Evolutionary conservation across 805 yeast genomes (phyloP).

Genomic region (Kluyveromyces lactis): DNA sequence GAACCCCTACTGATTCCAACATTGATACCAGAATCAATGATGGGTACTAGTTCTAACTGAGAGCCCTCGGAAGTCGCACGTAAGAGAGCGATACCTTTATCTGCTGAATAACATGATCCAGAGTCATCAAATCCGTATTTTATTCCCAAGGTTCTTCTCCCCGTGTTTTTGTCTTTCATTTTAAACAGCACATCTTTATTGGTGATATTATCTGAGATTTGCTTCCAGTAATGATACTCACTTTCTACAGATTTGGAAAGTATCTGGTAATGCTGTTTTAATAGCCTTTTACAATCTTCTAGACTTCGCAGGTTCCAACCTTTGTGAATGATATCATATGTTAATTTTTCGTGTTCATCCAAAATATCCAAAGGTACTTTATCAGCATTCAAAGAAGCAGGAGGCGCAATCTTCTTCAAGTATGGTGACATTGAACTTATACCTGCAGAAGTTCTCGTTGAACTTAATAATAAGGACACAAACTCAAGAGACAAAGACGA

Average conservation of each 20-base stretch:
- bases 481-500: slow-evolving; percentile 83
- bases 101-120: slow-evolving; percentile 63
- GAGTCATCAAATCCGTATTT: slow-evolving; percentile 89
- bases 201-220: slow-evolving; percentile 25
- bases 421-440: slow-evolving; percentile 83
- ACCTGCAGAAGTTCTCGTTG: slow-evolving; percentile 78
- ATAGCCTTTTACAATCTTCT: slow-evolving; percentile 41
- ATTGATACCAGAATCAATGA: slow-evolving; percentile 27
- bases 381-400: slow-evolving; percentile 59
- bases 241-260: slow-evolving; percentile 46
- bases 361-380: slow-evolving; percentile 19
- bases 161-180: slow-evolving; percentile 46
- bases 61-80: slow-evolving; percentile 35
- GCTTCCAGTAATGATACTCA: slow-evolving; percentile 56
- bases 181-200: slow-evolving; percentile 43
- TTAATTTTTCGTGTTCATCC: slow-evolving; percentile 18
- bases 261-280: slow-evolving; percentile 43
- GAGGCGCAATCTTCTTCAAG: slow-evolving; percentile 61
- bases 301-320: slow-evolving; percentile 85
- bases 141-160: slow-evolving; percentile 57
- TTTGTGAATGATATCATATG: slow-evolving; percentile 24
- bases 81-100: slow-evolving; percentile 69
- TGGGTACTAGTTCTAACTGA: slow-evolving; percentile 36
- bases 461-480: slow-evolving; percentile 72
- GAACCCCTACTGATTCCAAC: slow-evolving; percentile 8